Percentiles rank a stretch among this genome's conserved stretches.
These are phyloP conservation scores for Ophiognomonia clavigignenti-juglandacearum DNA, from an alignment of 2,329 filamentous ascomycete species.

Conservation along the genomic window DNA sequence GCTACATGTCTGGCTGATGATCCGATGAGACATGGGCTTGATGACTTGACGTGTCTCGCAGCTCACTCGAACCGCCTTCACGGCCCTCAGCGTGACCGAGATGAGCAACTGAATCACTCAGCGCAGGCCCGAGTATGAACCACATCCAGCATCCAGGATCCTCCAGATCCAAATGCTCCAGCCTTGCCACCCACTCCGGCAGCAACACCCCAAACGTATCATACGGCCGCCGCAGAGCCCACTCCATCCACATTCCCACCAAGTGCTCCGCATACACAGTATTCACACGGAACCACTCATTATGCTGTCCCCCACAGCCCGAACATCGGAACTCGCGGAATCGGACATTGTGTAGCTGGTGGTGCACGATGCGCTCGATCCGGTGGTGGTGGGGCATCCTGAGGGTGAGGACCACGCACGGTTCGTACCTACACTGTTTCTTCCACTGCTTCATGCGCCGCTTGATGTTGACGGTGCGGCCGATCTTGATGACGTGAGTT, in stretches of 20 bases:
- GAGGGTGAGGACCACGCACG: slow-evolving; percentile 16
- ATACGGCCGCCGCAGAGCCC: slow-evolving; percentile 25
- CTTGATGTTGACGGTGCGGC: slow-evolving; percentile 19
- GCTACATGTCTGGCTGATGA: too few species aligned
- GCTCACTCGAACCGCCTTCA: too few species aligned
- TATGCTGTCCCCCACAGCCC: slow-evolving; percentile 19
- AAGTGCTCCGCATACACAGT: slow-evolving; percentile 12
- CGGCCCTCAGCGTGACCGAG: not conserved
- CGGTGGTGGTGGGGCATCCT: slow-evolving; percentile 20
- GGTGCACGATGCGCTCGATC: slow-evolving; percentile 27
- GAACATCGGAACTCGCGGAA: slow-evolving; percentile 22
- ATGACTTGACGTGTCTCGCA: too few species aligned
- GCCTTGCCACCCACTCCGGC: slow-evolving; percentile 19
- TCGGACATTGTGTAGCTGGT: slow-evolving; percentile 22
- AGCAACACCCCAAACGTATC: slow-evolving; percentile 21
- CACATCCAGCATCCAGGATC: slow-evolving; percentile 23
- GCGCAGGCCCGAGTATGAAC: slow-evolving; percentile 8
- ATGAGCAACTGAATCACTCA: not conserved
- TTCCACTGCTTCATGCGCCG: slow-evolving; percentile 22
- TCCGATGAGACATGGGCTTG: too few species aligned
- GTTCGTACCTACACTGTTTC: slow-evolving; percentile 21
- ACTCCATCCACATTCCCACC: slow-evolving; percentile 24
- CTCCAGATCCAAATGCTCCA: slow-evolving; percentile 21
- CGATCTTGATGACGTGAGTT: slow-evolving; percentile 27
- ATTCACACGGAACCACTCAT: slow-evolving; percentile 26